Percentiles rank a stretch among this genome's conserved stretches.
phyloP scores from a whole-genome alignment of 164 flowering plant species.

The Cinnamomum micranthum region DNA sequence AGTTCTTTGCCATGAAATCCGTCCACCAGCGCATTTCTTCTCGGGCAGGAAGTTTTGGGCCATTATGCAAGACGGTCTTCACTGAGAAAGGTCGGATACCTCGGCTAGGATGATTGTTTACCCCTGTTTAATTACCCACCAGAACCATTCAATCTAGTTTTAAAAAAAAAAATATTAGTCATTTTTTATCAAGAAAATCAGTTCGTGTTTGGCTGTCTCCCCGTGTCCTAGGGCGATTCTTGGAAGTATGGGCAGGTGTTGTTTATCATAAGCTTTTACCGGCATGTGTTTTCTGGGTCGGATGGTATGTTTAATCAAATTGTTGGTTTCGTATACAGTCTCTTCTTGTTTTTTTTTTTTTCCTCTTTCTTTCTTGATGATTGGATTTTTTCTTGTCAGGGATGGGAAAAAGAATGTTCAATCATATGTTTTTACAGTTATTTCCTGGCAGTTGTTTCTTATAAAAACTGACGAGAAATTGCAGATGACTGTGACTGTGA shows the following conservation, averaged over 20 bases:
- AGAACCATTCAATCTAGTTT: conserved; percentile 14
- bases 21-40: not conserved
- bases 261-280: not conserved
- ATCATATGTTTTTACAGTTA: not conserved
- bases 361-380: not conserved
- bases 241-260: not conserved
- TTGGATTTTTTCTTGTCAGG: not conserved
- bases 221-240: conserved; percentile 1
- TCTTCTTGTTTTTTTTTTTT: not conserved
- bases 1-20: conserved; percentile 8
- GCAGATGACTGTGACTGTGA: not conserved
- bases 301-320: not conserved
- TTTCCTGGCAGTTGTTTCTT: not conserved
- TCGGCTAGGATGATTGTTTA: conserved; percentile 13
- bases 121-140: conserved; percentile 13
- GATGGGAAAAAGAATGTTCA: not conserved
- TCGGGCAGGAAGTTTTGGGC: conserved; percentile 2
- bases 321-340: not conserved
- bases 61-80: conserved; percentile 3
- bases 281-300: not conserved
- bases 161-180: conserved; percentile 11
- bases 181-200: conserved; percentile 11
- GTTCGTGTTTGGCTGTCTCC: conserved; percentile 5
- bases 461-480: too few species aligned
- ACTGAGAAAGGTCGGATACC: conserved; percentile 4